These are phyloP conservation scores for Apiospora aurea DNA, from an alignment of 2,329 filamentous ascomycete genomes.

Conservation along the genomic window DNA sequence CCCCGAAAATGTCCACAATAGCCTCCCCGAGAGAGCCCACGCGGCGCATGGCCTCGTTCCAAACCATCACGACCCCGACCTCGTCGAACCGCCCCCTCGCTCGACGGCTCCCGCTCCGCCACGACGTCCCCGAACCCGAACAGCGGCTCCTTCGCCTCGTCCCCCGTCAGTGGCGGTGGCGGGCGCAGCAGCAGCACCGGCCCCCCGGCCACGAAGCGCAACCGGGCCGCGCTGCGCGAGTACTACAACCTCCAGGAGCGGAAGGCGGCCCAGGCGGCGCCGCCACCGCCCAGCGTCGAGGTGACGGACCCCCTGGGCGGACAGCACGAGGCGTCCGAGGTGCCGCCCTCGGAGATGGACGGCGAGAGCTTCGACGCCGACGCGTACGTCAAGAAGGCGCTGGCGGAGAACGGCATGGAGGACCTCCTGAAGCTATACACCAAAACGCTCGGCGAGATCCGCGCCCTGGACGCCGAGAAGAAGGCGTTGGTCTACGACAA, in stretches of 20 bases:
- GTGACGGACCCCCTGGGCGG: conserved; percentile 50
- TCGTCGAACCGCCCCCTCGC: conserved; percentile 79
- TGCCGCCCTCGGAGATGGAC: conserved; percentile 77
- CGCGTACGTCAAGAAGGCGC: conserved; percentile 68
- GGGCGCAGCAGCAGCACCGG: conserved; percentile 25
- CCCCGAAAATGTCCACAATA: conserved; percentile 67
- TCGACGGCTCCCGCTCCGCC: conserved; percentile 70
- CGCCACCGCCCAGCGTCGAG: conserved; percentile 48
- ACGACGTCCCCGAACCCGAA: conserved; percentile 60
- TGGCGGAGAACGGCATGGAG: conserved; percentile 69
- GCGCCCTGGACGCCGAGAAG: conserved; percentile 91
- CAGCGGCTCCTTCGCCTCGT: conserved; percentile 36
- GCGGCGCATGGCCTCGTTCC: conserved; percentile 60
- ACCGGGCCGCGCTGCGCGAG: conserved; percentile 87
- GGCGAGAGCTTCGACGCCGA: conserved; percentile 73
- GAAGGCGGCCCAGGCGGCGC: conserved; percentile 34
- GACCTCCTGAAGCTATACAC: conserved; percentile 76
- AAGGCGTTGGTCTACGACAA: conserved; percentile 99
- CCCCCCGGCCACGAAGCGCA: conserved; percentile 56
- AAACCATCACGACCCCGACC: conserved; percentile 66
- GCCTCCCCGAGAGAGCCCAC: conserved; percentile 67
- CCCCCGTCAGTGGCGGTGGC: conserved; percentile 33
- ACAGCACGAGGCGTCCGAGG: conserved; percentile 56
- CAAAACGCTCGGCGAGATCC: conserved; percentile 78
- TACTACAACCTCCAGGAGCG: conserved; percentile 84